A percentile compares a stretch with the other conserved stretches of the same genome.
phyloP scores from a whole-genome alignment of 2,329 filamentous ascomycete genomes.

The Cladosporium halotolerans region DNA sequence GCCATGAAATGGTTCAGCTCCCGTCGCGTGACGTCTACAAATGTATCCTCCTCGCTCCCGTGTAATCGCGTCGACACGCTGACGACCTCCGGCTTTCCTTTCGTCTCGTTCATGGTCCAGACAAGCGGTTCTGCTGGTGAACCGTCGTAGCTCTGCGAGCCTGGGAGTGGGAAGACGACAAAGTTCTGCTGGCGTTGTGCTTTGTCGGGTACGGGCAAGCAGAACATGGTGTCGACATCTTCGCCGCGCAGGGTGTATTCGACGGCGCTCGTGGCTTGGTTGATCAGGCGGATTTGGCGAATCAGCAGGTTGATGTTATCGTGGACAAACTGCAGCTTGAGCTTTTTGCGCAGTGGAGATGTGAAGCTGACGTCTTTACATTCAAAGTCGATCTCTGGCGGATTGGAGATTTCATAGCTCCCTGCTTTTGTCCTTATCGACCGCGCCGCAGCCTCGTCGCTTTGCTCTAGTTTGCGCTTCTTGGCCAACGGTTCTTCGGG shows the following conservation, averaged over 20 bases:
- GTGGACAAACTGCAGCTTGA: slow-evolving; percentile 51
- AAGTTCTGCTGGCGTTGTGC: slow-evolving; percentile 58
- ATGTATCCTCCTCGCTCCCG: slow-evolving; percentile 39
- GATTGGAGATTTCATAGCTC: slow-evolving; percentile 25
- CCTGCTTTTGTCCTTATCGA: slow-evolving; percentile 3
- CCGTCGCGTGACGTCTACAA: slow-evolving; percentile 37
- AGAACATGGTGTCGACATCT: slow-evolving; percentile 53
- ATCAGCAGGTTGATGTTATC: slow-evolving; percentile 22
- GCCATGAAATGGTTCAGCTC: slow-evolving; percentile 45
- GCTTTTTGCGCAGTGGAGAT: slow-evolving; percentile 58
- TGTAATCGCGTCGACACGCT: background rate
- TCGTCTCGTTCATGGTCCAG: slow-evolving; percentile 53
- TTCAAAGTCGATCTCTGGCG: slow-evolving; percentile 33
- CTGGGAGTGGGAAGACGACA: slow-evolving; percentile 50
- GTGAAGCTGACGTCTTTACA: slow-evolving; percentile 55
- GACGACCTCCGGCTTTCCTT: slow-evolving; percentile 5
- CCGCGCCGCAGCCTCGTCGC: slow-evolving; percentile 11
- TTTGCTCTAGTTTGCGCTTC: slow-evolving; percentile 46
- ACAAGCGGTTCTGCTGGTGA: slow-evolving; percentile 50
- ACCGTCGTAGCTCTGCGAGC: slow-evolving; percentile 34
- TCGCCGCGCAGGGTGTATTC: slow-evolving; percentile 44
- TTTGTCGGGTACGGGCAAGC: slow-evolving; percentile 59
- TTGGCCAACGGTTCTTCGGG: slow-evolving; percentile 35
- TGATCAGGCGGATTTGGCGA: slow-evolving; percentile 23
- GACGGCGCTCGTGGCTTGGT: slow-evolving; percentile 21